Evolutionary conservation across 2,329 filamentous ascomycete genomes (phyloP), one percentile per base, ranked within the genome.

Genomic region (Colletotrichum sp.): DNA sequence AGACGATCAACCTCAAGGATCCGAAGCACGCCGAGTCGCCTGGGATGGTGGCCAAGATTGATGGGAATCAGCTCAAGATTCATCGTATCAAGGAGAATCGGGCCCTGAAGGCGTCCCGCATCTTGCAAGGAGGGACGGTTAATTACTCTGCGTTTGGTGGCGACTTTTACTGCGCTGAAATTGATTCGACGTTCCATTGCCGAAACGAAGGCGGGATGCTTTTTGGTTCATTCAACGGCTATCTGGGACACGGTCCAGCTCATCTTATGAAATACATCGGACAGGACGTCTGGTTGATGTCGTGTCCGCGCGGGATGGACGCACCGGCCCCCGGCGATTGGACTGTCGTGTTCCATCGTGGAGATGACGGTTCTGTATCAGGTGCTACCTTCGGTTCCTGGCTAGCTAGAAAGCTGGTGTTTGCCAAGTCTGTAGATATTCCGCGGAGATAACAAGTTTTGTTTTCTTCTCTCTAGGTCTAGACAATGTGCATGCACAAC

Each of bases 221-320:
- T n/a, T 87, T 87, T 71, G 87, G 85, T 8, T 79, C 80, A 3
- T 88, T 88, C 73, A 81, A 85, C 69, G 86, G 86, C 7, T 88
- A 81, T 69, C 78, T 88, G 6, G 87, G 86, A 3, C 79, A 79
- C 16, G 86, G 87, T 3, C 82, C 85, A 2, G 78, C 80, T 5
- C 82, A 84, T 67, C 72, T 84, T 4, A 86, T 88, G 82, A 78
- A 79, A 15, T 82, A 83, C 36, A 70, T 88, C 7, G 86, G 84
- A 4, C 79, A 83, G 39, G 83, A 87, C 77, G 80, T 87, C 5
- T 88, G 85, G 83, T 76, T 77, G 1, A 77, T 88, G 28, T 80
- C 81, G 1, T 85, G 84, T 73, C 84, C 84, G 6, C 79, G 87
- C 62, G 84, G 84, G 13, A 77, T 88, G 72, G 87, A 88, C 78